phyloP scores from a whole-genome alignment of 148 eudicot species.

The Vaccinium darrowii region DNA sequence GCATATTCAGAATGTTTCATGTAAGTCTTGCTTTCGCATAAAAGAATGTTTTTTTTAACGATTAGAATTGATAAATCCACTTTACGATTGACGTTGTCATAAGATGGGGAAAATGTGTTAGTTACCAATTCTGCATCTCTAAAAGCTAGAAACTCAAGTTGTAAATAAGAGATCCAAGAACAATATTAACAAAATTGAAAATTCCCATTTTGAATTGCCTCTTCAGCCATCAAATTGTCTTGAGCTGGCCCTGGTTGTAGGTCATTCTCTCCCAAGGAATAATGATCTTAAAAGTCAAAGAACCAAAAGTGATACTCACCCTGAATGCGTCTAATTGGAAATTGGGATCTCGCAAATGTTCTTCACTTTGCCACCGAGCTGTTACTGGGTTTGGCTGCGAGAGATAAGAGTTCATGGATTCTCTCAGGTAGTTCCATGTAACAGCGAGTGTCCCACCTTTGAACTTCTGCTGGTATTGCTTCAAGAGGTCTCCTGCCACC shows the following conservation, averaged over 20 bases:
- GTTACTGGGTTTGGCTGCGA: slow-evolving; percentile 93
- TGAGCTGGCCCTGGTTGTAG: neutral
- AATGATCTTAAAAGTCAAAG: neutral
- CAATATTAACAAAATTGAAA: neutral
- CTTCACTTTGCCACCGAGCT: slow-evolving; percentile 90
- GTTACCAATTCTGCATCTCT: neutral
- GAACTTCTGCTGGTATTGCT: slow-evolving; percentile 85
- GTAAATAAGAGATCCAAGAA: neutral
- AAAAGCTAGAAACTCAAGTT: neutral
- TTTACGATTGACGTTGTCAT: neutral
- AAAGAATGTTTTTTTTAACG: neutral
- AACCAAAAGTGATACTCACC: slow-evolving; percentile 36
- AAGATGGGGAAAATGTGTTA: neutral
- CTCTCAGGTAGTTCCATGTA: slow-evolving; percentile 96
- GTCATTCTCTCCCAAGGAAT: neutral
- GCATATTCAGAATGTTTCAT: neutral
- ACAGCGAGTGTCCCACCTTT: slow-evolving; percentile 75
- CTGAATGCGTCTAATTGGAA: slow-evolving; percentile 95
- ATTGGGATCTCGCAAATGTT: slow-evolving; percentile 84
- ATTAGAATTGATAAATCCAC: neutral
- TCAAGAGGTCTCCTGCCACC: slow-evolving; percentile 92
- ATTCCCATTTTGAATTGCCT: neutral
- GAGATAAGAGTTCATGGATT: slow-evolving; percentile 89
- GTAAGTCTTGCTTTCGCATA: neutral
- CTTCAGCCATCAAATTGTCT: neutral